A percentile compares a stretch with the other conserved stretches of the same genome.
Evolutionary conservation across 331 rosid species (phyloP).

Genomic region (Cydonia oblonga): DNA sequence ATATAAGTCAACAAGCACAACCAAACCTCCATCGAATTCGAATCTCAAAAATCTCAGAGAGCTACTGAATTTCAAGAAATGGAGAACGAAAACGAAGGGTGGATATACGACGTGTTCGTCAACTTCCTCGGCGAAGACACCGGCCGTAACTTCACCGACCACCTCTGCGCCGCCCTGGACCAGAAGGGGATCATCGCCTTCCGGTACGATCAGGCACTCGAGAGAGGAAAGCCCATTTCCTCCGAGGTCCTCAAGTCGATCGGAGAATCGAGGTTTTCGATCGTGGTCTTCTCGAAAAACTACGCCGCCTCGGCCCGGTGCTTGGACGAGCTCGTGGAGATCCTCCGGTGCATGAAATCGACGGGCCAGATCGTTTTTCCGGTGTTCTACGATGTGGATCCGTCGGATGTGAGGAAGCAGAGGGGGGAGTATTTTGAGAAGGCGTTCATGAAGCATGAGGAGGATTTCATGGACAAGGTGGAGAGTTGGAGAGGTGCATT

Average conservation of each 20-base stretch:
- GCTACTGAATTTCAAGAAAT: no score
- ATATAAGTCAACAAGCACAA: no score
- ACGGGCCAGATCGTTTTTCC: neutral
- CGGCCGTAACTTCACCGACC: neutral
- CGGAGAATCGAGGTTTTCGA: neutral
- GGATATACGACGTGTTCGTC: neutral
- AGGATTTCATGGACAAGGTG: neutral
- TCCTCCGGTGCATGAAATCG: neutral
- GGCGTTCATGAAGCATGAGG: neutral
- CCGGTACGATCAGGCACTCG: neutral
- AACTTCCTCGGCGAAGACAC: neutral
- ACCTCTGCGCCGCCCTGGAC: neutral
- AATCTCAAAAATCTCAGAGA: no score
- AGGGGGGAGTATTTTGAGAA: neutral
- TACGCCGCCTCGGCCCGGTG: neutral
- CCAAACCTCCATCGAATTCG: no score
- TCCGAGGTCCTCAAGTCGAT: neutral
- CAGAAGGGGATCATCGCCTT: neutral
- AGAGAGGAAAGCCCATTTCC: neutral
- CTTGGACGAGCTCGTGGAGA: neutral
- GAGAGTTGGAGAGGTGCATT: neutral
- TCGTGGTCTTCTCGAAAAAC: neutral
- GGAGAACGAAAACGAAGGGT: neutral
- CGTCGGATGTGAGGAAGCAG: constrained; percentile 2
- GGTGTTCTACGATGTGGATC: constrained; percentile 5